Base-by-base conservation (phyloP, 805 yeast species). In the Tetrapisispora namnaoensis region DNA sequence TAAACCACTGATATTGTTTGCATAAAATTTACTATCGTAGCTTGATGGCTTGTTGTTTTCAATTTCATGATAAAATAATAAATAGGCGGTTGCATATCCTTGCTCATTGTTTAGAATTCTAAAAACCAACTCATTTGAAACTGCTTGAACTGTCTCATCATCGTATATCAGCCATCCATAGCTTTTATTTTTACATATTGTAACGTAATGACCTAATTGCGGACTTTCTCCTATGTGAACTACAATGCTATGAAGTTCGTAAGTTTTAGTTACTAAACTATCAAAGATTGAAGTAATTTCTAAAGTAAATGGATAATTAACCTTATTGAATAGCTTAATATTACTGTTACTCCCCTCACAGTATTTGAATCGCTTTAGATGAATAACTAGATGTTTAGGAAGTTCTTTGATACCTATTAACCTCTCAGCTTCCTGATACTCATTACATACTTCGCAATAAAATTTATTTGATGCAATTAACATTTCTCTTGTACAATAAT, bases 161-260 rank as follows among this genome's bases (percentile, higher is more conserved):
- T 91, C 99, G 68, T 86, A 93, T 47, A 93, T 68, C 30, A 93
- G 69, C 99, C 99, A 91, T 0, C 96, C 90, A 35, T 79, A 77
- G 22, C 76, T 74, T 48, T 77, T 80, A 2, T 91, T 83, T 61
- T 88, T 89, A 52, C 93, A 83, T 3, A 93, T 69, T 0, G 95
- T 76, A 17, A 93, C 90, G 64, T 93, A 91, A 63, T 91, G 99
- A 0, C 99, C 99, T 65, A 88, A 96, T 71, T 88, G 89, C 2
- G 98, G 97, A 0, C 98, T 98, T 3, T 96, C 96, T 11, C 99
- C 99, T 55, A 93, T 83, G 60, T 91, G 99, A 9, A 91, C 90
- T 18, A 91, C 95, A 35, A 90, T 82, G 0, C 90, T 87, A 52
- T 81, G 82, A 45, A 91, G 68, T 57, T 88, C 96, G 60, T 89